A percentile compares a stretch with the other conserved stretches of the same genome.
These are phyloP conservation scores for Saccharomyces jurei DNA, from an alignment of 805 yeast species.

Conservation along the genomic window DNA sequence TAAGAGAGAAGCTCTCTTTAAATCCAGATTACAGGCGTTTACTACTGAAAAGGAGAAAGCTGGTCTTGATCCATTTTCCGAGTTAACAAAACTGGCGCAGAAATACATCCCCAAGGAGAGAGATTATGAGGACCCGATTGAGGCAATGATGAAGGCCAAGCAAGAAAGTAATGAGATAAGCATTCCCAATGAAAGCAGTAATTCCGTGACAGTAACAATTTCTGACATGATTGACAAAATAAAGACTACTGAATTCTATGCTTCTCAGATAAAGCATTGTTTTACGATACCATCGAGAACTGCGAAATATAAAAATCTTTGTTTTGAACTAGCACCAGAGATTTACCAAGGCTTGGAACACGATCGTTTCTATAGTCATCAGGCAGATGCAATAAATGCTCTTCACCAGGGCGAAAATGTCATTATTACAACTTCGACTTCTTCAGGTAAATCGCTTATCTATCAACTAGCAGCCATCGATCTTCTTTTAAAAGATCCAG, in stretches of 20 bases:
- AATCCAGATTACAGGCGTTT: conserved; percentile 32
- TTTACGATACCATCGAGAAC: conserved; percentile 39
- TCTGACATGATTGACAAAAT: conserved; percentile 44
- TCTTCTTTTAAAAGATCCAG: conserved; percentile 34
- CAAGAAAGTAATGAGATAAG: conserved; percentile 12
- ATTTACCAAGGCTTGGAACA: conserved; percentile 44
- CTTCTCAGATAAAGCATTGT: conserved; percentile 52
- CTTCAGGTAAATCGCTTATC: conserved; percentile 90
- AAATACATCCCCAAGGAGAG: conserved; percentile 41
- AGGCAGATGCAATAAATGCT: conserved; percentile 64
- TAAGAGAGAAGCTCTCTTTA: conserved; percentile 49
- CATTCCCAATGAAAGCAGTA: conserved; percentile 20
- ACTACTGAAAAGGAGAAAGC: conserved; percentile 23
- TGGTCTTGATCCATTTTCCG: conserved; percentile 35
- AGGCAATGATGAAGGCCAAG: conserved; percentile 40
- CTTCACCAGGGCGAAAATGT: conserved; percentile 54
- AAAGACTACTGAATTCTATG: conserved; percentile 43
- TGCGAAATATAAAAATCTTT: conserved; percentile 39
- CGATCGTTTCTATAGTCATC: conserved; percentile 66
- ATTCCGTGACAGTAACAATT: conserved; percentile 35
- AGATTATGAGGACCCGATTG: conserved; percentile 52
- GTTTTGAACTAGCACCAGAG: conserved; percentile 42
- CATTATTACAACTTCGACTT: conserved; percentile 88
- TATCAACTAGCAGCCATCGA: conserved; percentile 79
- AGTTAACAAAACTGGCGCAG: conserved; percentile 33